These are phyloP conservation scores for Raffaelea deltoideospora DNA, from an alignment of 2,329 filamentous ascomycete species.

Conservation along the genomic window DNA sequence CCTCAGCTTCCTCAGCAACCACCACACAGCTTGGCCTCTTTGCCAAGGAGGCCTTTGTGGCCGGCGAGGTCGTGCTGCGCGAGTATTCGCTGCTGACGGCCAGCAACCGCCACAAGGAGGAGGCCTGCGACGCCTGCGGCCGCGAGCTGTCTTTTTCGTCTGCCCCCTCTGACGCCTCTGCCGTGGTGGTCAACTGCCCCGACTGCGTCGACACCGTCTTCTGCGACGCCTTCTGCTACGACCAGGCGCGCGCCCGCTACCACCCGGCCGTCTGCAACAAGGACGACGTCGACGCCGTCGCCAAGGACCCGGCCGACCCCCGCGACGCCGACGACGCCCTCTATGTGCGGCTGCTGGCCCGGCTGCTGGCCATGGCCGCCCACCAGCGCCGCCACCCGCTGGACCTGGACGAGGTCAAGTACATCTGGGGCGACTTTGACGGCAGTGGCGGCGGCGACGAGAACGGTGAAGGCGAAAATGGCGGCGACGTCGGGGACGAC, in stretches of 20 bases:
- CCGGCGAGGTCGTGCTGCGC: slow-evolving; percentile 60
- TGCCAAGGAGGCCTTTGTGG: slow-evolving; percentile 62
- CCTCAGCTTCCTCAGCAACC: no score
- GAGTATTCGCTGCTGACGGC: slow-evolving; percentile 82
- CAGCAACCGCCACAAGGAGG: slow-evolving; percentile 74
- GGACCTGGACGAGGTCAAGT: slow-evolving; percentile 48
- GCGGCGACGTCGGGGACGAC: no score
- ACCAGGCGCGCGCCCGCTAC: slow-evolving; percentile 42
- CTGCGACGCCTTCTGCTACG: slow-evolving; percentile 44
- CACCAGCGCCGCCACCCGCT: slow-evolving; percentile 48
- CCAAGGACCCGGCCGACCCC: slow-evolving; percentile 46
- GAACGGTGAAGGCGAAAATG: slow-evolving; percentile 20
- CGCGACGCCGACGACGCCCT: slow-evolving; percentile 44
- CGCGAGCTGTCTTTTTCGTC: slow-evolving; percentile 49
- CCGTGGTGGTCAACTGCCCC: slow-evolving; percentile 40
- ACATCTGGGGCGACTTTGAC: slow-evolving; percentile 56
- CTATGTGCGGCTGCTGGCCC: slow-evolving; percentile 46
- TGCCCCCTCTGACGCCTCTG: slow-evolving; percentile 29
- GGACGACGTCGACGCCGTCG: slow-evolving; percentile 50
- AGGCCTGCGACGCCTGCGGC: slow-evolving; percentile 82
- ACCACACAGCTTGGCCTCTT: slow-evolving; percentile 77
- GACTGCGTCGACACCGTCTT: slow-evolving; percentile 53
- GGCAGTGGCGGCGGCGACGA: slow-evolving; percentile 36
- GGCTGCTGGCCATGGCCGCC: slow-evolving; percentile 45
- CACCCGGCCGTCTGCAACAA: slow-evolving; percentile 52